Conservation (phyloP, 2,329 filamentous ascomycete genomes). For the Zarea fungicola region DNA sequence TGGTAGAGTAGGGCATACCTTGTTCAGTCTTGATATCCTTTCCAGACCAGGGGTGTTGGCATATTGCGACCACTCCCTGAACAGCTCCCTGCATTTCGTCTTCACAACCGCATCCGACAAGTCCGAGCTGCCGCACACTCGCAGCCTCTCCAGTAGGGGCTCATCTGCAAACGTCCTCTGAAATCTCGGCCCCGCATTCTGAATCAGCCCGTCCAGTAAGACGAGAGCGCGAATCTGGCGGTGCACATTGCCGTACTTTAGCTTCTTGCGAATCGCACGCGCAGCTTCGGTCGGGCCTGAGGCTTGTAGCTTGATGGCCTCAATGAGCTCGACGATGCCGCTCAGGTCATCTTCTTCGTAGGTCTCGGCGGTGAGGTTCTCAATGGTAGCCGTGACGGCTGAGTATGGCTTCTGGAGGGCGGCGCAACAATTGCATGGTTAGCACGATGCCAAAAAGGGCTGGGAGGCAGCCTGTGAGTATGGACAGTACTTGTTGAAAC, state of each 20-base stretch:
- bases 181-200: conserved; percentile 86
- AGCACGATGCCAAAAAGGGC: neutral
- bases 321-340: conserved; percentile 89
- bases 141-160: conserved; percentile 81
- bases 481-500: neutral
- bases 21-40: conserved; percentile 72
- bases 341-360: conserved; percentile 88
- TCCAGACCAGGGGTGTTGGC: conserved; percentile 75
- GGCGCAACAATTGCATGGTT: conserved; percentile 16
- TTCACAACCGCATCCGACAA: conserved; percentile 82
- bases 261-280: conserved; percentile 89
- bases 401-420: conserved; percentile 86
- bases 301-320: conserved; percentile 84
- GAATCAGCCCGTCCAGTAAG: conserved; percentile 86
- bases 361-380: conserved; percentile 81
- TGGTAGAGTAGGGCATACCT: conserved; percentile 41
- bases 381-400: conserved; percentile 87
- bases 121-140: conserved; percentile 79
- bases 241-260: conserved; percentile 96
- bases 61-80: conserved; percentile 84
- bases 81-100: conserved; percentile 81
- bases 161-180: conserved; percentile 86
- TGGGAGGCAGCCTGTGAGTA: too few species aligned
- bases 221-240: conserved; percentile 84
- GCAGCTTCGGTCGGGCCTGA: conserved; percentile 86